phyloP scores from a whole-genome alignment of 1,284 basidiomycete species.

The Ceratobasidium theobromae region DNA sequence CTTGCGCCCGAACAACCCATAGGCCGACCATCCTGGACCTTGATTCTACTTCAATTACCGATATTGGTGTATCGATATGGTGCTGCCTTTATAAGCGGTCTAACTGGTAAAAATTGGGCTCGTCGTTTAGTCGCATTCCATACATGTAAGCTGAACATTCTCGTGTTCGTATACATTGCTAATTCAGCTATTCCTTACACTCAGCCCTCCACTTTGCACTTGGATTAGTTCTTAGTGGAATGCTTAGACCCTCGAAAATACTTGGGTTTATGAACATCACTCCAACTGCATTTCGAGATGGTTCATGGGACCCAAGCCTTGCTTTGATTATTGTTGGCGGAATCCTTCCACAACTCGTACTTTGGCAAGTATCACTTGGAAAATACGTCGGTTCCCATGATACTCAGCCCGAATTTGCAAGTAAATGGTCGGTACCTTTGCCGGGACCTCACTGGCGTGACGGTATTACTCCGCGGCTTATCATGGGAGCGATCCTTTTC shows the following conservation, averaged over 20 bases:
- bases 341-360: constrained; percentile 11
- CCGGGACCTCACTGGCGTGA: background rate
- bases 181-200: background rate
- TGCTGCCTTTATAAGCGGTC: constrained; percentile 5
- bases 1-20: background rate
- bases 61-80: constrained; percentile 1
- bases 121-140: constrained; percentile 10
- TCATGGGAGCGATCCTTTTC: constrained; percentile 1
- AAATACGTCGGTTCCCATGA: background rate
- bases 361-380: constrained; percentile 6
- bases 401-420: constrained; percentile 1
- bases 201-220: constrained; percentile 27
- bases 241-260: constrained; percentile 26
- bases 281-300: background rate
- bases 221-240: constrained; percentile 5
- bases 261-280: constrained; percentile 9
- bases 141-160: background rate
- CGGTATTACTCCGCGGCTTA: background rate
- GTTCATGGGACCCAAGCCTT: constrained; percentile 15
- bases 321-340: constrained; percentile 3
- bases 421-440: background rate
- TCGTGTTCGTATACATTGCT: background rate
- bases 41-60: constrained; percentile 12
- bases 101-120: background rate
- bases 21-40: background rate